Percentiles rank a stretch among this genome's conserved stretches.
Conservation (phyloP, 2,329 filamentous ascomycete species). For the Colletotrichum spinosum region DNA sequence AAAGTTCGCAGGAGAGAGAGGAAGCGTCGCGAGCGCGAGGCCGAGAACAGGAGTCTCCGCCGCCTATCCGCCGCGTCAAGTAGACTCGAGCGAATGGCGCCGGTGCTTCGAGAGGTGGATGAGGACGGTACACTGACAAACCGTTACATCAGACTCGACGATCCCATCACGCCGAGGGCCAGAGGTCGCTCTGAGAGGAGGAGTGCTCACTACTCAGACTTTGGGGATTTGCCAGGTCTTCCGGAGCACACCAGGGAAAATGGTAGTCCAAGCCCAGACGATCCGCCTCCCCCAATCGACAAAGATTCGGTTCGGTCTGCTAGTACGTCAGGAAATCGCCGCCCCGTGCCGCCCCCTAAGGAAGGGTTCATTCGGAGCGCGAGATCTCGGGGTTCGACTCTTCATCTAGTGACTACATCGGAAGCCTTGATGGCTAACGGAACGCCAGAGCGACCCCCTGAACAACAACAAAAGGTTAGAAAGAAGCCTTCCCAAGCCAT, state of each 20-base stretch:
- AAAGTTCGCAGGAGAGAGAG: constrained; percentile 84
- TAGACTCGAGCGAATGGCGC: constrained; percentile 83
- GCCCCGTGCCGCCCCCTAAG: constrained; percentile 85
- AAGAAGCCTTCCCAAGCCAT: constrained; percentile 70
- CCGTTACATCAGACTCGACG: constrained; percentile 55
- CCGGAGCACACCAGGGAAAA: constrained; percentile 68
- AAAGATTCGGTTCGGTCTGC: constrained; percentile 81
- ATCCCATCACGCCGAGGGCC: constrained; percentile 68
- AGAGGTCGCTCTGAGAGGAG: constrained; percentile 84
- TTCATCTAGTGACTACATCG: constrained; percentile 82
- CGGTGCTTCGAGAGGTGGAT: constrained; percentile 81
- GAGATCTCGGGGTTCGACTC: constrained; percentile 82
- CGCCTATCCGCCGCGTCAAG: constrained; percentile 91
- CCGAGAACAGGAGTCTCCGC: constrained; percentile 81
- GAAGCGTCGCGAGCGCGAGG: constrained; percentile 87
- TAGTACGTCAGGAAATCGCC: constrained; percentile 82
- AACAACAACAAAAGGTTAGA: constrained; percentile 59
- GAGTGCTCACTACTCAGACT: constrained; percentile 73
- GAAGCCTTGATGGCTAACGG: constrained; percentile 58
- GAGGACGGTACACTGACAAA: constrained; percentile 74
- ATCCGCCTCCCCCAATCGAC: constrained; percentile 79
- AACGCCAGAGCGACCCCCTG: constrained; percentile 43
- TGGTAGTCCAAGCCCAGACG: constrained; percentile 56
- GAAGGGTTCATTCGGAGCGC: constrained; percentile 77
- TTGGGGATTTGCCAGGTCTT: constrained; percentile 81